Evolutionary conservation across 2,329 filamentous ascomycete genomes (phyloP).

Genomic region (Leptographium galeiforme): DNA sequence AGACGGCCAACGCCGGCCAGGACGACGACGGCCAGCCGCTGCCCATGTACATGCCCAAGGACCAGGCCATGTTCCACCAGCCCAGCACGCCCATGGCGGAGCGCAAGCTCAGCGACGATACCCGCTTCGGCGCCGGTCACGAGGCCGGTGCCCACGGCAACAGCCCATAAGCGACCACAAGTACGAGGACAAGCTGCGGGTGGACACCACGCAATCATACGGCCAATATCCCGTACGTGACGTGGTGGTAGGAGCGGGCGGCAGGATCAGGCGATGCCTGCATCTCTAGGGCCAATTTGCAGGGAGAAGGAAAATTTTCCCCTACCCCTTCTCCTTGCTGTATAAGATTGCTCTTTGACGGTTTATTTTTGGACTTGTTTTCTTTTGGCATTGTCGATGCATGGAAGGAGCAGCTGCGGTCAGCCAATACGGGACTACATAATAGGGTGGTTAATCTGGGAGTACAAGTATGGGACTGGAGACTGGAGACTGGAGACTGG

Average conservation of each 20-base stretch:
- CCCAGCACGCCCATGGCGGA: neutral
- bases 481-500: neutral
- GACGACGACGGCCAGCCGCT: constrained; percentile 17
- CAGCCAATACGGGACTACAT: neutral
- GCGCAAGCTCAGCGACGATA: constrained; percentile 9
- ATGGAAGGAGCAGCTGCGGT: neutral
- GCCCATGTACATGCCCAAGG: neutral
- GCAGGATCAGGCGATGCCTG: neutral
- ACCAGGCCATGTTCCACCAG: constrained; percentile 1
- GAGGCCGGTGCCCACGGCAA: constrained; percentile 1
- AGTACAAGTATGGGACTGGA: neutral
- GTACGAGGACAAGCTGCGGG: no score
- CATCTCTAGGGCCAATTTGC: neutral
- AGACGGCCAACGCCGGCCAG: constrained; percentile 35
- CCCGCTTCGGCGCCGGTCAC: constrained; percentile 4
- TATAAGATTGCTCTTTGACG: neutral
- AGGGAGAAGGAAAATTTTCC: neutral
- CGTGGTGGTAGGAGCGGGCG: no score
- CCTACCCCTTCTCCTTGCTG: neutral
- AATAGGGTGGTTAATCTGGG: neutral
- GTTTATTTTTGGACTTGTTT: neutral
- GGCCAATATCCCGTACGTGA: no score
- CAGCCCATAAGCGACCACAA: neutral
- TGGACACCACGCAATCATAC: no score
- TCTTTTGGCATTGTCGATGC: neutral